Base-by-base conservation (phyloP, 1,284 basidiomycete species). In the Sphagnurus paluster region DNA sequence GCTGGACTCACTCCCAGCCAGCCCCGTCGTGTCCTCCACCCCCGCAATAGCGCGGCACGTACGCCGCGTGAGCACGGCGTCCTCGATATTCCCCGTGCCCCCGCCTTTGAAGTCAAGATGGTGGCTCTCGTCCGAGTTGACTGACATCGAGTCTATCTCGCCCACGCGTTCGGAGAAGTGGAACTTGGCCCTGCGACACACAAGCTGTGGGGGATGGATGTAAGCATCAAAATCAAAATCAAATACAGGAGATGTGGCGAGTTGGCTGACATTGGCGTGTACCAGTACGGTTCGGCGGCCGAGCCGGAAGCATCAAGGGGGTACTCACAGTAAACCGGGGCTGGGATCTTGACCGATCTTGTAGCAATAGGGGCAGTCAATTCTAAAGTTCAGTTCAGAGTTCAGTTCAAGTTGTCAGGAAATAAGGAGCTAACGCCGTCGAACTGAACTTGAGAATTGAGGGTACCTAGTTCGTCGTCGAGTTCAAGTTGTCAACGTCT, bases 61-160 rank as follows among this genome's bases (percentile, higher is more conserved):
- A 26, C 68, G 74, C 41, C 75, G 82, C 8, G 66, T 70, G 13
- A 87, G 84, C 58, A 72, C 70, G 7, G 62, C 77, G 1, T 86
- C 82, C 3, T 87, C 84, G 1, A 70, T 87, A 20, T 89, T 89
- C 56, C 80, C 78, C 2, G 62, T 68, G 3, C 71, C 78, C 6
- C 87, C 86, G 0, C 71, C 76, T n/a, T n/a, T n/a, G 24, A 39
- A 56, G 30, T 60, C 53, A 11, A 56, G 32, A 32, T 61, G 56
- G 4, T 50, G 42, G n/a, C 45, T 21, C 24, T 46, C 52, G 37
- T 53, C 53, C 5, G 54, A 49, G 3, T 44, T 17, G 23, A 54
- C 52, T 10, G 59, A 62, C 35, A 55, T 50, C 16, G 53, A 54
- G 23, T 60, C 57, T 6, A 52, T 38, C 17, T 51, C 48, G 13